phyloP scores from a whole-genome alignment of 2,329 filamentous ascomycete species.

The Phialemonium atrogriseum region DNA sequence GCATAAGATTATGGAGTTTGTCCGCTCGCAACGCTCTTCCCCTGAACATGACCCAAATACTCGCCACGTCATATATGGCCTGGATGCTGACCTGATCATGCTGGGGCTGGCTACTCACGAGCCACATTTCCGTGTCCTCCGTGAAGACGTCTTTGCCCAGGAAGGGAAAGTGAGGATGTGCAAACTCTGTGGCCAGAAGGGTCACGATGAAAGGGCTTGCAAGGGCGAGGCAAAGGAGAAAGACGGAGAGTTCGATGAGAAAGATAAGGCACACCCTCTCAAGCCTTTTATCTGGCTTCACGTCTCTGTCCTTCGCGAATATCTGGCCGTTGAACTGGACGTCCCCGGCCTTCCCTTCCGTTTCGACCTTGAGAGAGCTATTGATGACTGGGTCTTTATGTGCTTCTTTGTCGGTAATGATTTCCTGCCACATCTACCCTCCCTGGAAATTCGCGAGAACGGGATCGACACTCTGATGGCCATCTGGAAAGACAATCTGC shows the following conservation, averaged over 20 bases:
- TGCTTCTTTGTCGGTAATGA: conserved; percentile 99
- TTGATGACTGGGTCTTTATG: conserved; percentile 99
- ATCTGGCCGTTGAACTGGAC: conserved; percentile 81
- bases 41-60: conserved; percentile 94
- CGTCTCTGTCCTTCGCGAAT: conserved; percentile 84
- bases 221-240: conserved; percentile 71
- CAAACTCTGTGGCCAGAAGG: conserved; percentile 83
- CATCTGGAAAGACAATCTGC: conserved; percentile 94
- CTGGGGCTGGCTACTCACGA: conserved; percentile 94
- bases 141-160: conserved; percentile 94
- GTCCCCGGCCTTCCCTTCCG: conserved; percentile 76
- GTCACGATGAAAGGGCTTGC: conserved; percentile 83
- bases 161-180: conserved; percentile 77
- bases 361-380: conserved; percentile 86
- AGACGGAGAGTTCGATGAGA: conserved; percentile 72
- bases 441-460: conserved; percentile 92
- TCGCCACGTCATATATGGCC: conserved; percentile 92
- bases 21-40: conserved; percentile 84
- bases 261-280: conserved; percentile 57
- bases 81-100: conserved; percentile 99
- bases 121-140: conserved; percentile 89
- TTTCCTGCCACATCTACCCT: conserved; percentile 95
- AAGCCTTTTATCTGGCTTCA: conserved; percentile 99
- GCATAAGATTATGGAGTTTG: conserved; percentile 99
- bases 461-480: conserved; percentile 92